phyloP scores from a whole-genome alignment of 345 rosid genomes.

The Eucalyptus curtisii region DNA sequence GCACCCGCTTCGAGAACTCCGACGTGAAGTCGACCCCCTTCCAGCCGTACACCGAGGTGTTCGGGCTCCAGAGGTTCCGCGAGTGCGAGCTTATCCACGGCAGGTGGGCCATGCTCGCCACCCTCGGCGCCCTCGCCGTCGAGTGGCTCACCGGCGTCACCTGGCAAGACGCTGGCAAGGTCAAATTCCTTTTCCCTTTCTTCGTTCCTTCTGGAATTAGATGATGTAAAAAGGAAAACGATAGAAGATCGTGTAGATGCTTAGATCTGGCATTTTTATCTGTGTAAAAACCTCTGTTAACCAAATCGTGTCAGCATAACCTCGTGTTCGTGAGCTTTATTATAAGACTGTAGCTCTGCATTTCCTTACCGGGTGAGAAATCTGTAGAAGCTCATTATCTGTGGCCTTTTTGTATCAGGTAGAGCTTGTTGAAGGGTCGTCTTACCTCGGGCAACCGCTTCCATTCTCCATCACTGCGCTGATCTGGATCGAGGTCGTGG shows the following conservation, averaged over 20 bases:
- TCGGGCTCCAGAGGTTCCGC: slow-evolving; percentile 66
- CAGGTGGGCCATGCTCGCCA: slow-evolving; percentile 79
- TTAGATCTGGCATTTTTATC: no score
- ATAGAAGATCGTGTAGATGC: no score
- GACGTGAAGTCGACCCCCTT: slow-evolving; percentile 58
- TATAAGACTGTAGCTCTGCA: background rate
- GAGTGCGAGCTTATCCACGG: slow-evolving; percentile 80
- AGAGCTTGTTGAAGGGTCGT: slow-evolving; percentile 85
- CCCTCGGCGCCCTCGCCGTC: slow-evolving; percentile 59
- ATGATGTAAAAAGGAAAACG: background rate
- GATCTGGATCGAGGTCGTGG: slow-evolving; percentile 81
- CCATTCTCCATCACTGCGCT: slow-evolving; percentile 76
- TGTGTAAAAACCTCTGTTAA: background rate
- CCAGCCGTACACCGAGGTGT: slow-evolving; percentile 68
- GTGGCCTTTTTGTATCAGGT: slow-evolving; percentile 25
- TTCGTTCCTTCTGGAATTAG: background rate
- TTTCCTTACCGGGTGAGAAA: background rate
- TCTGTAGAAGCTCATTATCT: background rate
- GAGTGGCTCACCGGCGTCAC: slow-evolving; percentile 73
- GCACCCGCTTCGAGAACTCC: slow-evolving; percentile 30
- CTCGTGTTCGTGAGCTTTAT: background rate
- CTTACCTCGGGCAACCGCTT: slow-evolving; percentile 85
- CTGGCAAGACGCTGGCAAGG: slow-evolving; percentile 88
- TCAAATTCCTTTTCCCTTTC: background rate
- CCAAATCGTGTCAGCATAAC: background rate